Conservation (phyloP, 2,329 filamentous ascomycete genomes). For the Penicillium sp. region DNA sequence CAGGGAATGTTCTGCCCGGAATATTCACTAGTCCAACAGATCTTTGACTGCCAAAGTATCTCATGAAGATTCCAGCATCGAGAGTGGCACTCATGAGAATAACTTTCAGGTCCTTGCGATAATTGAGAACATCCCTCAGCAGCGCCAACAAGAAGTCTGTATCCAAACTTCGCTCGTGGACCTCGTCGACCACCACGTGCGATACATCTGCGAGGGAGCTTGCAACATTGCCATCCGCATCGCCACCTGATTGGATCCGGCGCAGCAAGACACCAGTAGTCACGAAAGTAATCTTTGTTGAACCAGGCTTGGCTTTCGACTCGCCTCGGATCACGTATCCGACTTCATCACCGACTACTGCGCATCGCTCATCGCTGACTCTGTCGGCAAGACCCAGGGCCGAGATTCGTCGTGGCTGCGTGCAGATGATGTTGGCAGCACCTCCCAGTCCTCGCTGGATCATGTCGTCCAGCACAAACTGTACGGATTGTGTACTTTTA, state of each 20-base stretch:
- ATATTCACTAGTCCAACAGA: slow-evolving; percentile 82
- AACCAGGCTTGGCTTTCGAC: slow-evolving; percentile 65
- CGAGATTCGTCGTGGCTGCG: slow-evolving; percentile 90
- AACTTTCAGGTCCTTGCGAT: slow-evolving; percentile 76
- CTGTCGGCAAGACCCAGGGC: slow-evolving; percentile 90
- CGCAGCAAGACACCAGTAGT: slow-evolving; percentile 91
- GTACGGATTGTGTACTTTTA: slow-evolving; percentile 94
- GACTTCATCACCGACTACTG: slow-evolving; percentile 77
- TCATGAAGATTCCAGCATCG: slow-evolving; percentile 78
- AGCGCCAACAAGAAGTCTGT: slow-evolving; percentile 91
- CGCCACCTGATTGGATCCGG: slow-evolving; percentile 85
- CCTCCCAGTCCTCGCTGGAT: slow-evolving; percentile 72
- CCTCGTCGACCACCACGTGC: slow-evolving; percentile 93
- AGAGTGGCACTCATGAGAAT: slow-evolving; percentile 96
- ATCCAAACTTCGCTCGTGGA: slow-evolving; percentile 91
- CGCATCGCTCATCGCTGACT: slow-evolving; percentile 87
- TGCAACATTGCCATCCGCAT: slow-evolving; percentile 73
- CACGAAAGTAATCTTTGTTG: slow-evolving; percentile 90
- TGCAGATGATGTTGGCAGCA: slow-evolving; percentile 87
- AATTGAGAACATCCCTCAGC: slow-evolving; percentile 73
- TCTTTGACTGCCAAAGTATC: slow-evolving; percentile 72
- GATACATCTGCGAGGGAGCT: slow-evolving; percentile 83
- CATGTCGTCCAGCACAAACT: slow-evolving; percentile 90
- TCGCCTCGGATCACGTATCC: slow-evolving; percentile 92
- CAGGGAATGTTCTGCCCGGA: slow-evolving; percentile 81